Percentiles rank a stretch among this genome's conserved stretches.
phyloP scores from a whole-genome alignment of 768 basidiomycete species.

The Ramaria sp. region DNA sequence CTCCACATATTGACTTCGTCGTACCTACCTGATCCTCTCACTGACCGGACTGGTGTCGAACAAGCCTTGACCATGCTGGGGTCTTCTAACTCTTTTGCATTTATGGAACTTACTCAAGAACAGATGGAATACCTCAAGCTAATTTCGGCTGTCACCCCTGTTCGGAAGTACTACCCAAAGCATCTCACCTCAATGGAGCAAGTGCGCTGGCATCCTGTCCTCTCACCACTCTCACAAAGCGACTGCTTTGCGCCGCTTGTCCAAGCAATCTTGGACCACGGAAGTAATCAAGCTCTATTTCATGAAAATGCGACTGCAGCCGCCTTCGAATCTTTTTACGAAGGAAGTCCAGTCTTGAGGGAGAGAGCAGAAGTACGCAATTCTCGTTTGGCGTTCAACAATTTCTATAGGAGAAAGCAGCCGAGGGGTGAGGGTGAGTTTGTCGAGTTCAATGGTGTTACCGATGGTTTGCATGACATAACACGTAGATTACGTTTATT shows the following conservation, averaged over 20 bases:
- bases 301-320: background rate
- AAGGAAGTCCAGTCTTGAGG: background rate
- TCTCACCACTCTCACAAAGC: conserved; percentile 21
- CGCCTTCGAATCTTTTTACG: background rate
- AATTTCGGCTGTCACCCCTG: conserved; percentile 25
- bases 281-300: background rate
- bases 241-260: background rate
- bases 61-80: conserved; percentile 30
- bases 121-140: conserved; percentile 23
- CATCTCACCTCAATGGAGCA: conserved; percentile 29
- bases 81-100: conserved; percentile 28
- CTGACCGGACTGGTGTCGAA: conserved; percentile 30
- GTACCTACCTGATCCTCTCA: conserved; percentile 32
- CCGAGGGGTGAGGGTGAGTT: too few relatives aligned
- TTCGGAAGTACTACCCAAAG: conserved; percentile 26
- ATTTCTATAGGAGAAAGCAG: too few relatives aligned
- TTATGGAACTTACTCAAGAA: conserved; percentile 22
- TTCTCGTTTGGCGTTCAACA: background rate
- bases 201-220: conserved; percentile 22
- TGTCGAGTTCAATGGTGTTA: background rate
- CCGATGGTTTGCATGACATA: too few relatives aligned
- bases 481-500: background rate
- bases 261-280: background rate
- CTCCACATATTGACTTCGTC: conserved; percentile 36
- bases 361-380: background rate